Evolutionary conservation across 768 basidiomycete species (phyloP).

Genomic region (Tylopilus vinaceipallidus): DNA sequence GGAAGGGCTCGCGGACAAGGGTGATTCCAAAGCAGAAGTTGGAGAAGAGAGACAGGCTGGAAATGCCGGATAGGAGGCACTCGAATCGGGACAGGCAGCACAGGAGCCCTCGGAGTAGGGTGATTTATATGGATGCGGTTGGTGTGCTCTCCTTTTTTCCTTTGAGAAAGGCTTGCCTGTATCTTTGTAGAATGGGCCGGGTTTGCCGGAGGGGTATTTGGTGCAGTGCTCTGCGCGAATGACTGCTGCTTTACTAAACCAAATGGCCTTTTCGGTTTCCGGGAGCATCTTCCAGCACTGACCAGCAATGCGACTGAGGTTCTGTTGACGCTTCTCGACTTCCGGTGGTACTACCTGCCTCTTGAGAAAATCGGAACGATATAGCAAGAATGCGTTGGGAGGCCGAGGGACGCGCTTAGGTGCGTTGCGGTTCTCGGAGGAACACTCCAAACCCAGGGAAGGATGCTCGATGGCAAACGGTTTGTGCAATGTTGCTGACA

Average conservation of each 20-base stretch:
- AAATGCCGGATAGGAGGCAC: conserved; percentile 2
- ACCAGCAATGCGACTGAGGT: conserved; percentile 51
- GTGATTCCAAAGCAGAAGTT: neutral
- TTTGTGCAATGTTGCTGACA: conserved; percentile 10
- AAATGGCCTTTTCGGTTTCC: conserved; percentile 33
- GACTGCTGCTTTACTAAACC: conserved; percentile 33
- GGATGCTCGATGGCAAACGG: neutral
- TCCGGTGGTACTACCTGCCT: conserved; percentile 39
- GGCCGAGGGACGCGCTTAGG: conserved; percentile 43
- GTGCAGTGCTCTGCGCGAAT: conserved; percentile 27
- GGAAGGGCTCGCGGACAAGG: conserved; percentile 6
- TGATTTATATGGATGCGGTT: conserved; percentile 12
- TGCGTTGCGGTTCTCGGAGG: neutral
- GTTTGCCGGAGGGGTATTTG: conserved; percentile 31
- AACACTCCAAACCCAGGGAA: conserved; percentile 3
- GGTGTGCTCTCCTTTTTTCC: conserved; percentile 34
- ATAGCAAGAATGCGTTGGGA: conserved; percentile 58
- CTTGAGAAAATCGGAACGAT: conserved; percentile 50
- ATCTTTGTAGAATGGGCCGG: conserved; percentile 26
- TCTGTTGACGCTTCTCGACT: conserved; percentile 52
- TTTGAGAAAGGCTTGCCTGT: conserved; percentile 12
- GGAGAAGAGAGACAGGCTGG: conserved; percentile 1
- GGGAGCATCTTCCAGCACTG: conserved; percentile 50
- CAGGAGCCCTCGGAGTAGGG: conserved; percentile 17
- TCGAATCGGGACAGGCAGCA: conserved; percentile 5